These are phyloP conservation scores for Anisodus acutangulus DNA, from an alignment of 257 asterid species.

Conservation along the genomic window DNA sequence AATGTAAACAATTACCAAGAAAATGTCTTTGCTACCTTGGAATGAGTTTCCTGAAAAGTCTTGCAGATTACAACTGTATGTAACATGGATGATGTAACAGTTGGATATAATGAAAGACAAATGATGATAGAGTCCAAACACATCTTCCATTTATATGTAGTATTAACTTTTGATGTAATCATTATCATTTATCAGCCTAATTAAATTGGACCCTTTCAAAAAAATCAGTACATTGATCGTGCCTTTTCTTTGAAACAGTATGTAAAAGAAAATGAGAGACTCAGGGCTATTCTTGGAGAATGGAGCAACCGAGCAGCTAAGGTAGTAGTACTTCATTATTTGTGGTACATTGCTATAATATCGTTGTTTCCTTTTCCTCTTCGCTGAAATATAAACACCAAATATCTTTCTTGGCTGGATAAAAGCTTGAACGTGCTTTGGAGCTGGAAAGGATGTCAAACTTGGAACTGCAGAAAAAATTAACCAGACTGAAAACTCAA, in stretches of 20 bases:
- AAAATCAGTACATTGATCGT: background rate
- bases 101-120: background rate
- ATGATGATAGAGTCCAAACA: background rate
- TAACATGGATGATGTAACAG: background rate
- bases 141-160: background rate
- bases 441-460: slow-evolving; percentile 76
- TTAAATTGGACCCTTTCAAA: no score
- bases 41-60: background rate
- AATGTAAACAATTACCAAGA: background rate
- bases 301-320: slow-evolving; percentile 98
- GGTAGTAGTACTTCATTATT: slow-evolving; percentile 49
- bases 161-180: no score
- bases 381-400: slow-evolving; percentile 11
- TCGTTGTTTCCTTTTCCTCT: background rate
- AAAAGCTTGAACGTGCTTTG: slow-evolving; percentile 93
- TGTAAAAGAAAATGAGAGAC: slow-evolving; percentile 95
- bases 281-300: slow-evolving; percentile 91
- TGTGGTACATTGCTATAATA: background rate
- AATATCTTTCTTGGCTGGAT: slow-evolving; percentile 37
- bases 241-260: slow-evolving; percentile 56
- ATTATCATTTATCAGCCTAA: no score
- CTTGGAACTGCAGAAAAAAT: slow-evolving; percentile 82
- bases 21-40: background rate
- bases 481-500: slow-evolving; percentile 52
- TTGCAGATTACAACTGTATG: background rate